These are phyloP conservation scores for Plasmodium coatneyi DNA, from an alignment of 169 alveolate species.

Conservation along the genomic window DNA sequence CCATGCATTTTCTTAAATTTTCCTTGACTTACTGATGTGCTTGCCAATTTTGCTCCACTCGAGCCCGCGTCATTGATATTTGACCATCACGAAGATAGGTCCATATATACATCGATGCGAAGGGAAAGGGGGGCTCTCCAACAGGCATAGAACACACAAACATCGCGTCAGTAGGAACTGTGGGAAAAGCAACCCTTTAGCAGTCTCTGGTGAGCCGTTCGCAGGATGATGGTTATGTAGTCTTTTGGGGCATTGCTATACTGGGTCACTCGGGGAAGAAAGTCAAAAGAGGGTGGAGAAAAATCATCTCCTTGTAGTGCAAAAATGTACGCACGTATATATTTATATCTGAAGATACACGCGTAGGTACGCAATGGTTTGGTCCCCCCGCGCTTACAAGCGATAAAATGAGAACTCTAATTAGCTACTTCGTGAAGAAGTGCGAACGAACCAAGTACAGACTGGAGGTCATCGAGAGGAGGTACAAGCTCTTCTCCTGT, in stretches of 20 bases:
- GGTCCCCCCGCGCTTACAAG: not conserved
- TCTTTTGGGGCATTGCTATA: not conserved
- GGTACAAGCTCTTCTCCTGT: constrained; percentile 68
- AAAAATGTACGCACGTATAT: not conserved
- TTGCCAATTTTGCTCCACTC: not conserved
- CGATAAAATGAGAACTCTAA: constrained; percentile 38
- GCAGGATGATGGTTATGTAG: not conserved
- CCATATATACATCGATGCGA: not conserved
- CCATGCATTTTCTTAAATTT: not conserved
- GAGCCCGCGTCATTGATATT: not conserved
- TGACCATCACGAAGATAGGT: not conserved
- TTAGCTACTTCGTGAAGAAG: constrained; percentile 24
- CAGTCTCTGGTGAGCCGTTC: not conserved
- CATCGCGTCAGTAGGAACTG: not conserved
- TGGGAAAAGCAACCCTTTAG: not conserved
- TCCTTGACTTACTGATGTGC: not conserved
- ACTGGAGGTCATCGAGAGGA: constrained; percentile 52
- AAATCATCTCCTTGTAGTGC: not conserved
- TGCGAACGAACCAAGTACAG: constrained; percentile 52
- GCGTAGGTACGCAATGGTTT: not conserved
- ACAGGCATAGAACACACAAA: not conserved
- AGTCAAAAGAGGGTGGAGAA: not conserved
- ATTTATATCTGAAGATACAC: not conserved
- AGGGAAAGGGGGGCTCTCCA: not conserved
- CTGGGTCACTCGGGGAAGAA: not conserved